Conservation (phyloP, 441 rosid genomes). For the Breynia disticha region DNA sequence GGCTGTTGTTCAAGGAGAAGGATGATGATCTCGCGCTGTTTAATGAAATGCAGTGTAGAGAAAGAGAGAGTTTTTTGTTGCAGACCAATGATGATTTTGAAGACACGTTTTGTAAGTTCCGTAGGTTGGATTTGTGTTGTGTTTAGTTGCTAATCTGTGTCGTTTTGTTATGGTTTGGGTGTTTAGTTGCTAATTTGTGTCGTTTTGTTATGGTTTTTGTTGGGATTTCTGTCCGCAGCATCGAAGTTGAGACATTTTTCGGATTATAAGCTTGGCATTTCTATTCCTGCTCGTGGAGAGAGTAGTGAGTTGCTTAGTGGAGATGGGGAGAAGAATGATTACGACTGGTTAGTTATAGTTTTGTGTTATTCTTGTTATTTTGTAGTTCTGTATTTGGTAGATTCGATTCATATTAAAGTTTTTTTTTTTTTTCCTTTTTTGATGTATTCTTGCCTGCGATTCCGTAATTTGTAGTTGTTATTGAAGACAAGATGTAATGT, state of each 20-base stretch:
- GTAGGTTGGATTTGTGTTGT: constrained; percentile 9
- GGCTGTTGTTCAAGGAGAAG: constrained; percentile 48
- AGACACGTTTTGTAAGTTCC: constrained; percentile 75
- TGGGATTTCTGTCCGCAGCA: constrained; percentile 38
- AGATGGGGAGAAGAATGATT: constrained; percentile 92
- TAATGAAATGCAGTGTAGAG: constrained; percentile 81
- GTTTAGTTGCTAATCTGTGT: constrained; percentile 7
- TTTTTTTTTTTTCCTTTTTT: constrained; percentile 1
- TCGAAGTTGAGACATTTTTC: constrained; percentile 77
- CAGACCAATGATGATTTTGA: constrained; percentile 71
- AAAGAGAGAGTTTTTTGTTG: constrained; percentile 75
- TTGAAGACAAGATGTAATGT: too few species aligned
- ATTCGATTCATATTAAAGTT: constrained; percentile 1
- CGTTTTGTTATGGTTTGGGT: constrained; percentile 15
- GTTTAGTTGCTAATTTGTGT: constrained; percentile 7
- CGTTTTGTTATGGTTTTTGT: constrained; percentile 14
- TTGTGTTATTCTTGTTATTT: constrained; percentile 6
- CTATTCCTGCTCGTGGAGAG: constrained; percentile 80
- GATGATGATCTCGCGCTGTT: constrained; percentile 92
- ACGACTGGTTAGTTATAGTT: constrained; percentile 70
- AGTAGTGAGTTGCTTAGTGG: constrained; percentile 74
- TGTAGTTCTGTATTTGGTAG: constrained; percentile 6
- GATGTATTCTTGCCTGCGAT: too few species aligned
- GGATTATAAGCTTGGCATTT: constrained; percentile 57
- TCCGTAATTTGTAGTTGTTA: too few species aligned